phyloP scores from a whole-genome alignment of 345 rosid species.

The Gossypium longicalyx region DNA sequence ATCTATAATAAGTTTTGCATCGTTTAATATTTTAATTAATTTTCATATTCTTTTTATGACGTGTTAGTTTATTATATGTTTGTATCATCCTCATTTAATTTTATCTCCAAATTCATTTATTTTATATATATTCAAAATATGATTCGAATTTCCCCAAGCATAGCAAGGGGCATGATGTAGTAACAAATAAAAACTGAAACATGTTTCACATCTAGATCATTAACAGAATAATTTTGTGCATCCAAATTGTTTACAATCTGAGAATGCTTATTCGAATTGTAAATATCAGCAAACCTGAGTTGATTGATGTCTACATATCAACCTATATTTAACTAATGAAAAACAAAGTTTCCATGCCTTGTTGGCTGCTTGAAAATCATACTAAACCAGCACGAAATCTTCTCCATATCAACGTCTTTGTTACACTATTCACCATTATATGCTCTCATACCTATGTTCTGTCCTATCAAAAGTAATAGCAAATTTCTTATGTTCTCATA shows the following conservation, averaged over 20 bases:
- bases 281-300: background rate
- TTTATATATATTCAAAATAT: no score
- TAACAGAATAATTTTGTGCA: background rate
- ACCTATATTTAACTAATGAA: background rate
- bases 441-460: conserved; percentile 62
- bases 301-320: background rate
- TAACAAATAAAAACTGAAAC: no score
- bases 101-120: no score
- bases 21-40: no score
- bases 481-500: conserved; percentile 31
- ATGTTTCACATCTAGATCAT: background rate
- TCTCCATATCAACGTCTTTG: background rate
- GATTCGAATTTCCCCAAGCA: no score
- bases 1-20: no score
- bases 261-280: background rate
- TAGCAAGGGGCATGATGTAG: no score
- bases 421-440: conserved; percentile 1
- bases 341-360: background rate
- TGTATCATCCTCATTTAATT: no score
- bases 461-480: conserved; percentile 51
- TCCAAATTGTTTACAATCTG: background rate
- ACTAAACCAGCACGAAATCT: conserved; percentile 1
- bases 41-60: no score
- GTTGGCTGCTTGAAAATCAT: background rate
- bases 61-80: no score